Evolutionary conservation across 768 basidiomycete genomes (phyloP).

Genomic region (Boletus subparvulus): DNA sequence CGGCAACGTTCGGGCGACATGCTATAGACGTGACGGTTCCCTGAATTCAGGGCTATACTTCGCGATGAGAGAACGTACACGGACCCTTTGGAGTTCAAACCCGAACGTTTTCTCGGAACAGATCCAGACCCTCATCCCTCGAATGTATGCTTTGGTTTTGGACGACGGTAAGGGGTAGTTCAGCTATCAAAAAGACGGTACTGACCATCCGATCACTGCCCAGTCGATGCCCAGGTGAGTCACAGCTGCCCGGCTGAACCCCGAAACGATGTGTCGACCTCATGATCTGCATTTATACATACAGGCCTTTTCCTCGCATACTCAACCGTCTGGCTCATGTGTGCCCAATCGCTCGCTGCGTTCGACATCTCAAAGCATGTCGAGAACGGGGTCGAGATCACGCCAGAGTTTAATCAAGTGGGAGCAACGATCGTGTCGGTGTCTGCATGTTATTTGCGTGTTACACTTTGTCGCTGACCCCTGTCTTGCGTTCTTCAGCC

Average conservation of each 20-base stretch:
- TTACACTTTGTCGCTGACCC: not conserved
- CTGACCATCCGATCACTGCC: not conserved
- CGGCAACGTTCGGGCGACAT: too few relatives aligned
- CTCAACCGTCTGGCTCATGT: constrained; percentile 24
- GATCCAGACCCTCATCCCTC: constrained; percentile 13
- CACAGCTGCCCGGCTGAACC: not conserved
- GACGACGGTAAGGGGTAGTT: constrained; percentile 11
- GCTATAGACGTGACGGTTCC: not conserved
- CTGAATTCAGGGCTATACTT: constrained; percentile 8
- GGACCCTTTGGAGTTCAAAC: constrained; percentile 20
- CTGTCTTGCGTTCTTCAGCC: not conserved
- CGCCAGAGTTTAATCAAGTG: constrained; percentile 41
- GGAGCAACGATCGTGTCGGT: constrained; percentile 14
- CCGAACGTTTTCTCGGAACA: constrained; percentile 24
- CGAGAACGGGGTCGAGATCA: constrained; percentile 41
- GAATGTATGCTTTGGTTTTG: constrained; percentile 17
- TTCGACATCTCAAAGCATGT: constrained; percentile 43
- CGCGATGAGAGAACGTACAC: constrained; percentile 14
- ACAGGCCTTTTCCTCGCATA: constrained; percentile 29
- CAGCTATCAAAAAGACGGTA: not conserved
- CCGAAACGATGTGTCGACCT: too few relatives aligned
- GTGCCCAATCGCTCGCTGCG: constrained; percentile 39
- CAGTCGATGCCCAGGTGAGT: constrained; percentile 17
- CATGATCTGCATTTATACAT: not conserved
- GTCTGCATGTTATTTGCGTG: not conserved